These are phyloP conservation scores for Didymella keratinophila DNA, from an alignment of 2,329 filamentous ascomycete species.

Conservation along the genomic window DNA sequence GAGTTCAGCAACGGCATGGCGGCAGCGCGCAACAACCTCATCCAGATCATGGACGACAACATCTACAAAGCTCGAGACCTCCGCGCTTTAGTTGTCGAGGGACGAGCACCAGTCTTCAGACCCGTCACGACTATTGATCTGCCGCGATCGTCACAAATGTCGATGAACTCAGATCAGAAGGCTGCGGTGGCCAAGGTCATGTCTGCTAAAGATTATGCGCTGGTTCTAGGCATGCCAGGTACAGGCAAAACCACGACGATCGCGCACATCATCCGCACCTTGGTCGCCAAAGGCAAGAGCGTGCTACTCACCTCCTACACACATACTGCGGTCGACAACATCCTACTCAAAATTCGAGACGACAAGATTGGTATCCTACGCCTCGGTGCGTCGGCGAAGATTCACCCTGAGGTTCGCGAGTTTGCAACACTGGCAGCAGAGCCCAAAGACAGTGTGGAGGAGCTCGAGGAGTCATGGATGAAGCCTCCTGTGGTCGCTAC, in stretches of 20 bases:
- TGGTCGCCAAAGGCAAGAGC: slow-evolving; percentile 88
- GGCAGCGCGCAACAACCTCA: slow-evolving; percentile 88
- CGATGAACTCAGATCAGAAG: slow-evolving; percentile 86
- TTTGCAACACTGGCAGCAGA: slow-evolving; percentile 82
- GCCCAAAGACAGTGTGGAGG: slow-evolving; percentile 78
- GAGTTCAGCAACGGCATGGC: slow-evolving; percentile 99
- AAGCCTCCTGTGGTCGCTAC: slow-evolving; percentile 90
- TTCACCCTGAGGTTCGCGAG: slow-evolving; percentile 85
- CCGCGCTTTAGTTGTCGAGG: slow-evolving; percentile 81
- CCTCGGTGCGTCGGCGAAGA: slow-evolving; percentile 83
- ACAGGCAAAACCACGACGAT: slow-evolving; percentile 99
- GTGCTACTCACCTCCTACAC: slow-evolving; percentile 95
- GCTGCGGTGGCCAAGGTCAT: slow-evolving; percentile 93
- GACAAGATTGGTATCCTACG: slow-evolving; percentile 81
- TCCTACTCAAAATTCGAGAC: slow-evolving; percentile 85
- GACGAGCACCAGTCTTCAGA: slow-evolving; percentile 77
- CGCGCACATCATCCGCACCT: slow-evolving; percentile 90
- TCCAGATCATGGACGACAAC: slow-evolving; percentile 87
- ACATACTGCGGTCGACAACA: slow-evolving; percentile 97
- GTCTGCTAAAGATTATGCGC: slow-evolving; percentile 91
- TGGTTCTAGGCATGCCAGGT: slow-evolving; percentile 98
- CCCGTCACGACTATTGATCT: slow-evolving; percentile 65
- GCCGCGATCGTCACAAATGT: slow-evolving; percentile 62
- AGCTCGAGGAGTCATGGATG: slow-evolving; percentile 84
- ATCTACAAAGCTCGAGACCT: slow-evolving; percentile 75